These are phyloP conservation scores for Aspergillus sp. DNA, from an alignment of 2,329 filamentous ascomycete species.

Conservation along the genomic window DNA sequence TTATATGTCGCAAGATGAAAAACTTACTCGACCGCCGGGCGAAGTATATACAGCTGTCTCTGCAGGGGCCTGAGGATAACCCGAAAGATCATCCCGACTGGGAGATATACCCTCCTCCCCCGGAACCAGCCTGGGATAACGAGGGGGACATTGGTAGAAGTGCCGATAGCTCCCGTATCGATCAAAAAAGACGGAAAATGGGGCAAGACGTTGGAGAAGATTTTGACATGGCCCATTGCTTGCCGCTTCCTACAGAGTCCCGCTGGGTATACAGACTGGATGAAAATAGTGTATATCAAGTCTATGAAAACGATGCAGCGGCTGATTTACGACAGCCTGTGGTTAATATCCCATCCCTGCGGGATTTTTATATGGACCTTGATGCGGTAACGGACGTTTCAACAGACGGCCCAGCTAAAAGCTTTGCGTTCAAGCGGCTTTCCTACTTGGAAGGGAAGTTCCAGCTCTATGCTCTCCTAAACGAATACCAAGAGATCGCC, in stretches of 20 bases:
- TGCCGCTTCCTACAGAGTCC: conserved; percentile 70
- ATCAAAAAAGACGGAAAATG: conserved; percentile 71
- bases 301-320: conserved; percentile 71
- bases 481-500: conserved; percentile 96
- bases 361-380: conserved; percentile 94
- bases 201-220: conserved; percentile 90
- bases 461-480: conserved; percentile 87
- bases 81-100: conserved; percentile 81
- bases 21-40: conserved; percentile 83
- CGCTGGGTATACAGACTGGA: conserved; percentile 79
- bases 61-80: conserved; percentile 80
- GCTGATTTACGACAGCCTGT: conserved; percentile 67
- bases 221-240: conserved; percentile 76
- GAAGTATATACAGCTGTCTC: conserved; percentile 83
- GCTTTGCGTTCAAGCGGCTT: conserved; percentile 89
- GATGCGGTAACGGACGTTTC: conserved; percentile 86
- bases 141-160: conserved; percentile 48
- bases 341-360: conserved; percentile 82
- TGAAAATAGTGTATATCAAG: conserved; percentile 84
- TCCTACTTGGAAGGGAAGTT: conserved; percentile 98
- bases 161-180: conserved; percentile 45
- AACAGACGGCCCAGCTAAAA: conserved; percentile 93
- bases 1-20: conserved; percentile 89
- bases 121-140: conserved; percentile 84
- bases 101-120: conserved; percentile 88